Evolutionary conservation across 2,329 filamentous ascomycete genomes (phyloP), one percentile per base, ranked within the genome.

Genomic region (Cadophora sp.): DNA sequence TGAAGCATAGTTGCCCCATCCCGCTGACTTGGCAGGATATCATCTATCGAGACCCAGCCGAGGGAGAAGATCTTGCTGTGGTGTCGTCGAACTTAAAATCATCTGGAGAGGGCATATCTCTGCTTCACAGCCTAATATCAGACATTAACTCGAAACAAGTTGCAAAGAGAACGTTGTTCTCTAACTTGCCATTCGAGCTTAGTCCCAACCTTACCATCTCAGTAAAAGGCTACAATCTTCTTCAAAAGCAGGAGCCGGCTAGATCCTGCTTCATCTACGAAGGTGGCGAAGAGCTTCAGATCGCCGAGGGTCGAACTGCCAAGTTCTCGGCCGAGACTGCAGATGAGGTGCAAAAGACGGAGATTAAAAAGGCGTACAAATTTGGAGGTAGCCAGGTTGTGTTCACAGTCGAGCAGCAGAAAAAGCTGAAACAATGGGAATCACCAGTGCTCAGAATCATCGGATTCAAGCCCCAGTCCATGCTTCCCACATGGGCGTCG

Each of bases 361-460:
- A 98, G 75, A 87, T 97, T 24, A 91, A 91, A 68, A 97, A 96
- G 79, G 96, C 95, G 0, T 99, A 96, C 83, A 97, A 96, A 75
- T 98, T 98, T 76, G 96, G 95, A 14, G 94, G 93, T 48, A 93
- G 97, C 72, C 93, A 93, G 59, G 88, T 99, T 58, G 87, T 91
- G 60, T 99, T 99, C 78, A 90, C 90, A 0, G 86, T 90, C 0
- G 94, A 97, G 40, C 95, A 99, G 78, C 89, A 95, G 69, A 91
- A 90, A 67, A 82, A 86, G 24, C 84, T 99, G 68, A 90, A 90
- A 69, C 83, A 92, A 72, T 97, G 97, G 74, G 95, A 94, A 2
- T 85, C 91, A 1, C 92, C 93, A 0, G 84, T 92, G 14, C 91
- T 99, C 66, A 90, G 94, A 5, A 91, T 99, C 72, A 91, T 99